Evolutionary conservation across 805 yeast genomes (phyloP), one percentile per base, ranked within the genome.

Genomic region (Ogataea saltuana): DNA sequence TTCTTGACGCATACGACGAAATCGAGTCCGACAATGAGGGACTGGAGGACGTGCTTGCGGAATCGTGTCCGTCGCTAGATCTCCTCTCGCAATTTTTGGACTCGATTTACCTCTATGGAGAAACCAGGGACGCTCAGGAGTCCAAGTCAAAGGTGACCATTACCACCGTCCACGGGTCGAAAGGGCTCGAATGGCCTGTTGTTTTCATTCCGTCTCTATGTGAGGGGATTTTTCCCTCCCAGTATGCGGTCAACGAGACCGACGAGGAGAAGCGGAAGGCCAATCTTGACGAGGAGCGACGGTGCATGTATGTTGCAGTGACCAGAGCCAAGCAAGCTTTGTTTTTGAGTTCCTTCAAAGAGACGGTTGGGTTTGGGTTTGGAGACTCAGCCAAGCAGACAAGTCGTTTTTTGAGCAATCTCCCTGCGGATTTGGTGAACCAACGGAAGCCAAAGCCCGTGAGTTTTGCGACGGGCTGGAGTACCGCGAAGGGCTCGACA

Each of bases 181-280:
- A 91, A 60, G 99, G 99, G 1, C 69, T 90, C 2, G 99, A 91
- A 60, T 91, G 98, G 97, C 91, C 96, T 0, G 78, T 87, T 11
- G 97, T 91, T 0, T 87, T 88, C 58, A 76, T 88, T 10, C 88
- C 95, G 0, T 84, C 87, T 0, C 64, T 86, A 13, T 70, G 76
- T 23, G 87, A 85, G 35, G 83, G 85, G 1, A 61, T 77, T 11
- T 65, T 87, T 10, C 96, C 96, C 0, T 78, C 83, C 3, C 55
- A 62, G 2, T 74, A 73, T 56, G 78, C 78, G 0, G 50, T 64
- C 6, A 62, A 56, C 0, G 63, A 59, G 19, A 32, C 39, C 11
- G 49, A 58, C 19, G 53, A 56, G 28, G 56, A 51, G 17, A 44
- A 47, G 18, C 45, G 49, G 13, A 56, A 56, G 12, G 65, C 60